Percentiles rank a stretch among this genome's conserved stretches.
phyloP scores from a whole-genome alignment of 106 monocot species.

The Ottelia alismoides region DNA sequence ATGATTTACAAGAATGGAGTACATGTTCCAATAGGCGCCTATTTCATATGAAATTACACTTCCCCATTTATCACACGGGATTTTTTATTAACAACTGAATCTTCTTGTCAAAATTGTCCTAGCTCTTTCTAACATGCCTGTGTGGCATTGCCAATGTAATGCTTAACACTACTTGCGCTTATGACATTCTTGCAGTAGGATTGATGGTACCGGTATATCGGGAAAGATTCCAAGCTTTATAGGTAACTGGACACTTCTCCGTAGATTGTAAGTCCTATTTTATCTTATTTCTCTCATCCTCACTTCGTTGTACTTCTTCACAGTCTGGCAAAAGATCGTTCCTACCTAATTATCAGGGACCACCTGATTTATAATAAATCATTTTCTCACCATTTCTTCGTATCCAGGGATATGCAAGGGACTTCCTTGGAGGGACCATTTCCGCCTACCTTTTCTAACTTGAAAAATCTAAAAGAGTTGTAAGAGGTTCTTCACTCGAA shows the following conservation, averaged over 20 bases:
- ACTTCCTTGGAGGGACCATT: constrained; percentile 40
- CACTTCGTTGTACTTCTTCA: neutral
- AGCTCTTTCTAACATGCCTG: neutral
- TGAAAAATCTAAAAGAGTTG: constrained; percentile 24
- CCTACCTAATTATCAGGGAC: neutral
- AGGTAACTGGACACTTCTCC: constrained; percentile 15
- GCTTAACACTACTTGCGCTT: no score
- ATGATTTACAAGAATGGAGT: neutral
- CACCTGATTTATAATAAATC: neutral
- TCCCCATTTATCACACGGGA: neutral
- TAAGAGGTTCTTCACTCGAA: constrained; percentile 3
- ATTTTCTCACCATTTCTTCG: neutral
- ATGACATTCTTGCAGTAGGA: constrained; percentile 13
- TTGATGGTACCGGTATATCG: constrained; percentile 18
- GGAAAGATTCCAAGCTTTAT: constrained; percentile 28
- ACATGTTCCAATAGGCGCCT: neutral
- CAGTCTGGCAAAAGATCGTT: neutral
- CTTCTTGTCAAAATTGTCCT: neutral
- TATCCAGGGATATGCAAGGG: constrained; percentile 42
- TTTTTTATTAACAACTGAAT: neutral
- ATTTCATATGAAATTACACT: no score
- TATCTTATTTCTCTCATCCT: neutral
- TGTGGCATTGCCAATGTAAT: neutral
- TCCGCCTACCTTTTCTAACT: constrained; percentile 18
- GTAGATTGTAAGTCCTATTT: constrained; percentile 6